A percentile compares a stretch with the other conserved stretches of the same genome.
Conservation (phyloP, 352 stramenopile genomes). For the Phytophthora europaea region DNA sequence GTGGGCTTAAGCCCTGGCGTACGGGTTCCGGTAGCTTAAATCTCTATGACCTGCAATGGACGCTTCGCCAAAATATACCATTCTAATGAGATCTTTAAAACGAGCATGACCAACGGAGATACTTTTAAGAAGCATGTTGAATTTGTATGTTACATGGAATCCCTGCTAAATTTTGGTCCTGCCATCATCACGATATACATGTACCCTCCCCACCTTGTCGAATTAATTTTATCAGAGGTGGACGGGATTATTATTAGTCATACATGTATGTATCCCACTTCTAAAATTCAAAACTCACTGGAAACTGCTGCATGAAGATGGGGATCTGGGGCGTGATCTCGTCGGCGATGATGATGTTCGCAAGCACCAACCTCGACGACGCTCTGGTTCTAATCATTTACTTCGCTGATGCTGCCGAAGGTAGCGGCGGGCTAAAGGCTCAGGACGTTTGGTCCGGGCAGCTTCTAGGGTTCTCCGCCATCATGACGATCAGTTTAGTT, state of each 20-base stretch:
- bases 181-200: too few species aligned
- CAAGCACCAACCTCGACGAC: conserved; percentile 33
- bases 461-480: conserved; percentile 1
- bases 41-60: too few species aligned
- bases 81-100: too few species aligned
- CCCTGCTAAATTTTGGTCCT: too few species aligned
- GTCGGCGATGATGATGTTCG: conserved; percentile 25
- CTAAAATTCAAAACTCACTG: neutral
- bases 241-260: neutral
- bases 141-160: too few species aligned
- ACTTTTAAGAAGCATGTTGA: too few species aligned
- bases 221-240: too few species aligned
- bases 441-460: conserved; percentile 10
- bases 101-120: too few species aligned
- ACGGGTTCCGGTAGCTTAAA: too few species aligned
- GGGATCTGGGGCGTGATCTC: conserved; percentile 17
- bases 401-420: conserved; percentile 24
- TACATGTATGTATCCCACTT: neutral
- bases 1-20: too few species aligned
- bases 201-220: too few species aligned
- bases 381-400: conserved; percentile 28
- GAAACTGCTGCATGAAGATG: conserved; percentile 1
- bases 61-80: too few species aligned
- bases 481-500: conserved; percentile 9
- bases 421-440: conserved; percentile 1